phyloP scores from a whole-genome alignment of 441 rosid species.

The Melastoma candidum region DNA sequence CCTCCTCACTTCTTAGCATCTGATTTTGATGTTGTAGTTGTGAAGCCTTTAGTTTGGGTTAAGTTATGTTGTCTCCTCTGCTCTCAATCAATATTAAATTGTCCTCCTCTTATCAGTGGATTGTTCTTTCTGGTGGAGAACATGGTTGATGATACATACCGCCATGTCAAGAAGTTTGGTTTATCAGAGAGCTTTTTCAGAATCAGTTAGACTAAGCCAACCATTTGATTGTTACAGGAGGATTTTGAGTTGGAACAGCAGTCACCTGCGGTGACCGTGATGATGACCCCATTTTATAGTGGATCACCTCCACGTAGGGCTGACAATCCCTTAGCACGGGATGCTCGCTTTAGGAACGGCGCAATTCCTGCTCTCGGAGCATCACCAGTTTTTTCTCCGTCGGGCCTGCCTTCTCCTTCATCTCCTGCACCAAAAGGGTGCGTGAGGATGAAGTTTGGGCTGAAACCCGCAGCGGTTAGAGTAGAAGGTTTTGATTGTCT shows the following conservation, averaged over 20 bases:
- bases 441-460: slow-evolving; percentile 49
- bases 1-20: no score
- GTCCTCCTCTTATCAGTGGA: no score
- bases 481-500: slow-evolving; percentile 98
- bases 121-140: no score
- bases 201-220: not conserved
- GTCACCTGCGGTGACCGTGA: slow-evolving; percentile 13
- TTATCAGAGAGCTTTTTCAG: no score
- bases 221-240: slow-evolving; percentile 18
- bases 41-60: no score
- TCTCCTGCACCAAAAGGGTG: slow-evolving; percentile 12
- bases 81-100: no score
- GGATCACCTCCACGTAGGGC: slow-evolving; percentile 41
- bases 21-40: no score
- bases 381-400: slow-evolving; percentile 5
- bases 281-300: slow-evolving; percentile 27
- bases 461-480: slow-evolving; percentile 79
- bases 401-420: slow-evolving; percentile 6
- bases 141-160: no score
- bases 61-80: no score
- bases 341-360: slow-evolving; percentile 49
- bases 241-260: slow-evolving; percentile 15
- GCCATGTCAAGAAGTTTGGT: no score
- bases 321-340: slow-evolving; percentile 29
- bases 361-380: slow-evolving; percentile 26